These are phyloP conservation scores for Gossypium thurberi DNA, from an alignment of 345 rosid genomes.

Conservation along the genomic window DNA sequence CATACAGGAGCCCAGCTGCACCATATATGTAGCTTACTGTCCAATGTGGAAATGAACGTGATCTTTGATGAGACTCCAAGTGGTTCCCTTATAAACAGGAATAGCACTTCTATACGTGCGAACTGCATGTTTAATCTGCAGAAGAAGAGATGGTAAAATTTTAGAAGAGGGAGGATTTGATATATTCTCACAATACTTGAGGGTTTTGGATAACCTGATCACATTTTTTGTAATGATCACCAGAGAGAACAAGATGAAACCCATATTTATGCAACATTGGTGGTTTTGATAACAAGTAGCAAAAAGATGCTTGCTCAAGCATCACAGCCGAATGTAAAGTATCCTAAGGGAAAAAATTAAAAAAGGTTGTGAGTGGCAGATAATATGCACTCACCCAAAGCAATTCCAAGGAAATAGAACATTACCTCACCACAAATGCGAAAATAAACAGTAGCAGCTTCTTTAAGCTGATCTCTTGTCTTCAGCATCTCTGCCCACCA, in stretches of 20 bases:
- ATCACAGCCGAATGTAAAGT: conserved; percentile 89
- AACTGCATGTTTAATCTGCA: conserved; percentile 89
- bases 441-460: conserved; percentile 90
- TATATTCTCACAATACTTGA: not conserved
- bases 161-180: conserved; percentile 21
- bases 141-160: conserved; percentile 18
- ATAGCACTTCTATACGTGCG: conserved; percentile 80
- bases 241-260: conserved; percentile 95
- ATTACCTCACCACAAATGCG: conserved; percentile 93
- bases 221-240: conserved; percentile 85
- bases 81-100: conserved; percentile 76
- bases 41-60: conserved; percentile 93
- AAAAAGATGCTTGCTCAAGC: conserved; percentile 99
- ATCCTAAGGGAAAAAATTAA: conserved; percentile 45
- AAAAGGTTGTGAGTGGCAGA: conserved; percentile 17
- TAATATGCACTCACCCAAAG: conserved; percentile 3
- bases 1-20: conserved; percentile 15
- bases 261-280: conserved; percentile 94
- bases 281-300: conserved; percentile 83
- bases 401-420: conserved; percentile 12
- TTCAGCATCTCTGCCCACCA: conserved; percentile 99
- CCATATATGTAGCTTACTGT: conserved; percentile 55
- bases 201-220: conserved; percentile 65
- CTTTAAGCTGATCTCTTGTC: conserved; percentile 76
- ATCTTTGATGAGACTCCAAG: conserved; percentile 91